Conservation (phyloP, 306 rosid species). For the Astragalus membranaceus region DNA sequence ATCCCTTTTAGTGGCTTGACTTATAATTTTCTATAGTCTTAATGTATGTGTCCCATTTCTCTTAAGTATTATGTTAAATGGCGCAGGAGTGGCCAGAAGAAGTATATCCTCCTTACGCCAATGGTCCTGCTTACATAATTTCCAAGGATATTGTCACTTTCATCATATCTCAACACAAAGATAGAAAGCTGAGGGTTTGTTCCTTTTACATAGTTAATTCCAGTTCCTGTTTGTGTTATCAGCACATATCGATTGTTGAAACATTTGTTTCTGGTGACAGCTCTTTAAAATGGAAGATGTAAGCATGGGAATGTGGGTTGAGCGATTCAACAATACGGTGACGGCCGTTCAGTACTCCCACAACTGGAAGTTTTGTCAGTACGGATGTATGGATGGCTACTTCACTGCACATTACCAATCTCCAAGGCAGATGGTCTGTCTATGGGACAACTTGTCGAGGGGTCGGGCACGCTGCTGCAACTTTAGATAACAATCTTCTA, state of each 20-base stretch:
- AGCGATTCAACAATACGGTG: constrained; percentile 51
- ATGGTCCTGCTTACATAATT: constrained; percentile 85
- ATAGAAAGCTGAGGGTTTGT: constrained; percentile 68
- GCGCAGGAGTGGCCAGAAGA: constrained; percentile 95
- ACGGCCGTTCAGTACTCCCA: constrained; percentile 69
- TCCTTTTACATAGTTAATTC: not conserved
- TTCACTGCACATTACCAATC: constrained; percentile 97
- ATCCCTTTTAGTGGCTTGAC: not conserved
- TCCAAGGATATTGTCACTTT: constrained; percentile 73
- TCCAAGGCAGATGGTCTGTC: constrained; percentile 93
- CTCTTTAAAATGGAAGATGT: constrained; percentile 99
- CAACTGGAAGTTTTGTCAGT: constrained; percentile 98
- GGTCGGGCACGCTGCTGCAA: constrained; percentile 86
- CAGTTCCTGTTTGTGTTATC: not conserved
- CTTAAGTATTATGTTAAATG: constrained; percentile 18
- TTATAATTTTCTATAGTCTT: not conserved
- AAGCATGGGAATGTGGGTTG: constrained; percentile 99
- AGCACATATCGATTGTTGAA: constrained; percentile 5
- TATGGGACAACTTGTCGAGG: constrained; percentile 79
- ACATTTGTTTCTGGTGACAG: constrained; percentile 36
- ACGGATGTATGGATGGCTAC: constrained; percentile 84
- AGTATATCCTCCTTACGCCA: constrained; percentile 91
- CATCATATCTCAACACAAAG: constrained; percentile 55
- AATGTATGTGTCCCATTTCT: not conserved
- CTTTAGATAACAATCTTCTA: constrained; percentile 48